A percentile compares a stretch with the other conserved stretches of the same genome.
These are phyloP conservation scores for Stephania yunnanensis DNA, from an alignment of 164 flowering plant genomes.

Conservation along the genomic window DNA sequence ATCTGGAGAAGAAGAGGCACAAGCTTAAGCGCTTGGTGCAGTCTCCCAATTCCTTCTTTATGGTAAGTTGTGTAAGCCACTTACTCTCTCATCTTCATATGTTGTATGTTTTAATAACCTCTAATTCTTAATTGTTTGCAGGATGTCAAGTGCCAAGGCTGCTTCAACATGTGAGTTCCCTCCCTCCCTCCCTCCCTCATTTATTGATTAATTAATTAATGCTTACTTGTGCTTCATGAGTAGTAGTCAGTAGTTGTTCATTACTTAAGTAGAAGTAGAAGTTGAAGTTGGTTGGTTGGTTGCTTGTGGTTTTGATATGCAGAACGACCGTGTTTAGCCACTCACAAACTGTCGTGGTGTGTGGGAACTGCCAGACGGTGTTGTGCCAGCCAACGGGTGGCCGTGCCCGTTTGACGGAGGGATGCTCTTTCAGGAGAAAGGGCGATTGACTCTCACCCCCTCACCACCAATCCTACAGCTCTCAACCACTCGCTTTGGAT, in stretches of 20 bases:
- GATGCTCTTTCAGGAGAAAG: constrained; percentile 53
- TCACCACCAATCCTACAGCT: background rate
- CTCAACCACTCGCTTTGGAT: background rate
- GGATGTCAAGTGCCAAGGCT: constrained; percentile 60
- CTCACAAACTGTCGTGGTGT: constrained; percentile 51
- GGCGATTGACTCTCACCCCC: constrained; percentile 20
- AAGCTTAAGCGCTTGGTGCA: constrained; percentile 63
- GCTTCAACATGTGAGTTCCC: constrained; percentile 49
- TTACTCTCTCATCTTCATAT: background rate
- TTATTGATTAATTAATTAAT: background rate
- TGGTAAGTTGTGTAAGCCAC: constrained; percentile 23
- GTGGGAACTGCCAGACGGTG: constrained; percentile 50
- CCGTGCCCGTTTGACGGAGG: constrained; percentile 45
- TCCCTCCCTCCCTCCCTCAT: background rate
- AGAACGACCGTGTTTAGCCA: constrained; percentile 56
- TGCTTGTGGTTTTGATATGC: background rate
- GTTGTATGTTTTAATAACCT: background rate
- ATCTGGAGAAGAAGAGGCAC: constrained; percentile 62
- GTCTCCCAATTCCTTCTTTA: constrained; percentile 58
- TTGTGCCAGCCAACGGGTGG: constrained; percentile 57
- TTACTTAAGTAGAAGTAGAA: background rate
- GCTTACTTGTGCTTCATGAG: too few relatives aligned
- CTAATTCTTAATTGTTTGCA: constrained; percentile 3
- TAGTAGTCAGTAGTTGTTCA: background rate
- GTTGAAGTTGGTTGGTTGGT: too few relatives aligned